phyloP scores from a whole-genome alignment of 768 basidiomycete genomes.

The Clathrus columnatus region DNA sequence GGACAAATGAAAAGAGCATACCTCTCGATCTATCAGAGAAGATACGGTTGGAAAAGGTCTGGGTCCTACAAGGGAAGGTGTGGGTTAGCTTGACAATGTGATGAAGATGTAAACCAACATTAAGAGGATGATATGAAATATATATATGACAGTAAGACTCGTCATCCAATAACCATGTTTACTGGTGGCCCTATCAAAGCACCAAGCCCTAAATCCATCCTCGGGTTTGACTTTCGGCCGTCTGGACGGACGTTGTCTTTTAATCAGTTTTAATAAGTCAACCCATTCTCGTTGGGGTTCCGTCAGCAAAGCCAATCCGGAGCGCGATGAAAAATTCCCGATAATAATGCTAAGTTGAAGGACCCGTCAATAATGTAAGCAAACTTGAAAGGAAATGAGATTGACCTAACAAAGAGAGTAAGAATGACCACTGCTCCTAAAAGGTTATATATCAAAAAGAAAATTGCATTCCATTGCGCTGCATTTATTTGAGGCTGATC shows the following conservation, averaged over 20 bases:
- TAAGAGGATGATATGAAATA: constrained; percentile 72
- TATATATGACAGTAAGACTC: constrained; percentile 67
- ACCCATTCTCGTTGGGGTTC: constrained; percentile 90
- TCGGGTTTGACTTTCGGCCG: constrained; percentile 58
- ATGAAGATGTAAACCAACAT: constrained; percentile 46
- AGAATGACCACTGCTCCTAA: constrained; percentile 85
- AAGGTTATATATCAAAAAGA: constrained; percentile 86
- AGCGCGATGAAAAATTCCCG: constrained; percentile 80
- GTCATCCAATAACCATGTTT: constrained; percentile 94
- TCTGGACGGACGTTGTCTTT: constrained; percentile 77
- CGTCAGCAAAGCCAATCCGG: constrained; percentile 80
- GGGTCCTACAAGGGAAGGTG: constrained; percentile 48
- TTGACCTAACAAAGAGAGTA: constrained; percentile 84
- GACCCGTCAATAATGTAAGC: constrained; percentile 11
- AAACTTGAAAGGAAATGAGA: not conserved
- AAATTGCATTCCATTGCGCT: constrained; percentile 77
- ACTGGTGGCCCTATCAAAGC: constrained; percentile 80
- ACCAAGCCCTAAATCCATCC: constrained; percentile 62
- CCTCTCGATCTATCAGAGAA: constrained; percentile 50
- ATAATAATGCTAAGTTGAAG: constrained; percentile 74
- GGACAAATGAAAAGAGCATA: constrained; percentile 20
- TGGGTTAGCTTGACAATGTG: not conserved
- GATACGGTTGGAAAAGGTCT: constrained; percentile 52
- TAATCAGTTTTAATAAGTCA: constrained; percentile 82
- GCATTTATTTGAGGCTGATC: constrained; percentile 65